Conservation (phyloP, 257 asterid species). For the Rhazya stricta region DNA sequence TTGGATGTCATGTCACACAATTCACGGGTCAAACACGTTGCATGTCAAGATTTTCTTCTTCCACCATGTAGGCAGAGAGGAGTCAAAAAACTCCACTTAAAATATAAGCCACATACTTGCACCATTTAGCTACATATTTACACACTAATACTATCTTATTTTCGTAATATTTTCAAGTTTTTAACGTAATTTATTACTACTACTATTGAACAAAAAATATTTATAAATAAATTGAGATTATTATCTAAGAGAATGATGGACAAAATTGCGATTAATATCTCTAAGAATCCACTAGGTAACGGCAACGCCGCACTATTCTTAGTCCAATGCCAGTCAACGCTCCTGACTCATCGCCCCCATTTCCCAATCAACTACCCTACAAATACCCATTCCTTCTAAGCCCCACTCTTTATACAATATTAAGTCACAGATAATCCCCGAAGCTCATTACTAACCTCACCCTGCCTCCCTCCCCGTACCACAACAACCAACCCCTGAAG, state of each 20-base stretch:
- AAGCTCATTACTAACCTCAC: background rate
- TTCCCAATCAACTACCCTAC: background rate
- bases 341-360: background rate
- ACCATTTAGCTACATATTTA: no score
- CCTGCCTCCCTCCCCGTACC: background rate
- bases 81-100: background rate
- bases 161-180: no score
- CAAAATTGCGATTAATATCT: no score
- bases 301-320: background rate
- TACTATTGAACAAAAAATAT: no score
- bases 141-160: no score
- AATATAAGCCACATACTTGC: background rate
- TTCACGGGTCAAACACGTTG: background rate
- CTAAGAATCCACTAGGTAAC: background rate
- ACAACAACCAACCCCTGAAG: background rate
- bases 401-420: background rate
- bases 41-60: conserved; percentile 4
- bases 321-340: conserved; percentile 14
- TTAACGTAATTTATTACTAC: no score
- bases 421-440: conserved; percentile 6
- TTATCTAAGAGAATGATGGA: no score
- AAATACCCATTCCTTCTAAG: background rate
- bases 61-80: conserved; percentile 9
- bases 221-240: no score
- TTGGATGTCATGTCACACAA: background rate